These are phyloP conservation scores for Heritiera fomes DNA, from an alignment of 345 rosid species.

Conservation along the genomic window DNA sequence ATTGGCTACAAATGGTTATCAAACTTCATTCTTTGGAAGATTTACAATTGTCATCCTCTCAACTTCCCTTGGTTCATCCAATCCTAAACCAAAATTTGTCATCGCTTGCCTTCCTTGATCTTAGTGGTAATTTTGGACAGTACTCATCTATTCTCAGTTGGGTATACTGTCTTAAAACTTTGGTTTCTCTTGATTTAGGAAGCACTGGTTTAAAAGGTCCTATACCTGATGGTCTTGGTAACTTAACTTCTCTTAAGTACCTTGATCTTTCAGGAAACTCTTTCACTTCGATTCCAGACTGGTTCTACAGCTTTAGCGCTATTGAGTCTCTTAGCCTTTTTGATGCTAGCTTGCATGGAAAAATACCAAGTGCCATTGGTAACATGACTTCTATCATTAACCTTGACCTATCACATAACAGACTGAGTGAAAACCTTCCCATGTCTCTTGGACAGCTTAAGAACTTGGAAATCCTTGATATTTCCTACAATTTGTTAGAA, in stretches of 20 bases:
- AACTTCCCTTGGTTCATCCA: constrained; percentile 33
- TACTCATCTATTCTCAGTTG: constrained; percentile 4
- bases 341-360: too few species aligned
- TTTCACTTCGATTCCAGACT: constrained; percentile 24
- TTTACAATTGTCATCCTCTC: background rate
- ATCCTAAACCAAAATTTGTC: constrained; percentile 29
- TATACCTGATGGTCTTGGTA: too few species aligned
- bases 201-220: too few species aligned
- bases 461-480: constrained; percentile 34
- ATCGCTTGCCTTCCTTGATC: constrained; percentile 42
- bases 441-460: constrained; percentile 40
- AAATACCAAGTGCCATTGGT: constrained; percentile 34
- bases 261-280: too few species aligned
- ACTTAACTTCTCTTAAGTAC: too few species aligned
- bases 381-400: constrained; percentile 41
- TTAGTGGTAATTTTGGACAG: background rate
- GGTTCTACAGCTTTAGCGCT: too few species aligned
- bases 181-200: constrained; percentile 4
- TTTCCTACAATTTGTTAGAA: constrained; percentile 13
- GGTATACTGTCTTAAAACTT: constrained; percentile 5
- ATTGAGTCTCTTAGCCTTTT: too few species aligned
- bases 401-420: constrained; percentile 45
- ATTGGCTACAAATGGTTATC: too few species aligned
- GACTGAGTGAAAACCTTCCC: constrained; percentile 41
- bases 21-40: too few species aligned